phyloP scores from a whole-genome alignment of 2,329 filamentous ascomycete species.

The Monilinia laxa region DNA sequence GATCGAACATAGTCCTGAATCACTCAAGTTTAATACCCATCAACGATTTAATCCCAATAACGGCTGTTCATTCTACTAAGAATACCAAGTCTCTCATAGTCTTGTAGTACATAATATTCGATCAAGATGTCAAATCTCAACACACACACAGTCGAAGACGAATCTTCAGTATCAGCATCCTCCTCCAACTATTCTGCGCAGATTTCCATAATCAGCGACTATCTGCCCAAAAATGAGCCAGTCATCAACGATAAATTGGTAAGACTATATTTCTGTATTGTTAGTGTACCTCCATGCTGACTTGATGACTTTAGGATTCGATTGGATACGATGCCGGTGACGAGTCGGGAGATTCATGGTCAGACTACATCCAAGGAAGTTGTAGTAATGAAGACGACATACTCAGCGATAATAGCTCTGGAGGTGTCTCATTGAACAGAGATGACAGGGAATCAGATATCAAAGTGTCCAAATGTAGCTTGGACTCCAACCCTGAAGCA shows the following conservation, averaged over 20 bases:
- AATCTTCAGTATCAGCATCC: not conserved
- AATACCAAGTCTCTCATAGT: not conserved
- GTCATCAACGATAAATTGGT: too few species aligned
- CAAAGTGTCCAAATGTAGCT: too few species aligned
- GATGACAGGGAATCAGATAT: too few species aligned
- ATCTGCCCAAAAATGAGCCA: too few species aligned
- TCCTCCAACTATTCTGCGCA: not conserved
- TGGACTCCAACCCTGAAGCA: not conserved
- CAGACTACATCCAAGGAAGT: not conserved
- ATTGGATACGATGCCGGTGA: not conserved
- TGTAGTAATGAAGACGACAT: not conserved
- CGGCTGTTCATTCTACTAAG: not conserved
- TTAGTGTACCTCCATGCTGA: not conserved
- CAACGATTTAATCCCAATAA: not conserved
- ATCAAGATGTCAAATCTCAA: not conserved
- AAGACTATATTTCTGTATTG: too few species aligned
- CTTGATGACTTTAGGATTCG: not conserved
- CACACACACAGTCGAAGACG: not conserved
- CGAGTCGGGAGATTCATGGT: not conserved
- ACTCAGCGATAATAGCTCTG: not conserved
- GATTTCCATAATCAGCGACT: not conserved
- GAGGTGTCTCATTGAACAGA: not conserved
- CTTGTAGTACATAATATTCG: not conserved
- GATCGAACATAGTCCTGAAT: not conserved
- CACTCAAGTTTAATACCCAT: too few species aligned